Conservation (phyloP, 768 basidiomycete species). For the Phaeotremella skinneri region DNA sequence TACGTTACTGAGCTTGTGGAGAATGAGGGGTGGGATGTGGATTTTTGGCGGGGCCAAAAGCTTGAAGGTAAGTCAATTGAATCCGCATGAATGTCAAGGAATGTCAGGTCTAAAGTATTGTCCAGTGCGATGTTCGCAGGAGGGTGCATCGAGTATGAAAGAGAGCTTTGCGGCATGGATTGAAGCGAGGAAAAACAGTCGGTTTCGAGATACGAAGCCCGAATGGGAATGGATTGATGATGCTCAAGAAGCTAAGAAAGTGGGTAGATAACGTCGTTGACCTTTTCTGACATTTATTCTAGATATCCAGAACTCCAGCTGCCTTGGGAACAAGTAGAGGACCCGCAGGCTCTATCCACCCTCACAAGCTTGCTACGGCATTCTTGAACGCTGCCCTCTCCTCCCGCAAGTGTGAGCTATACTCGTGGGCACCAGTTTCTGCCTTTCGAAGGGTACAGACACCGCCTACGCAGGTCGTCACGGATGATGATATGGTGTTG, state of each 20-base stretch:
- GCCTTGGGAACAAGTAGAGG: conserved; percentile 20
- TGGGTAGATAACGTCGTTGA: conserved; percentile 42
- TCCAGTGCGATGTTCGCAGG: conserved; percentile 8
- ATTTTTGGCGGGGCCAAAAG: conserved; percentile 42
- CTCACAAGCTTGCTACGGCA: conserved; percentile 35
- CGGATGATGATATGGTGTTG: not conserved
- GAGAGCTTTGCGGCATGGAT: conserved; percentile 13
- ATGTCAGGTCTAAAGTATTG: not conserved
- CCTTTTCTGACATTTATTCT: not conserved
- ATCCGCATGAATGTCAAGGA: too few relatives aligned
- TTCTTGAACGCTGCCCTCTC: conserved; percentile 24
- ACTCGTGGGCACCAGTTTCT: conserved; percentile 30
- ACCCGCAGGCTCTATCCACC: conserved; percentile 31
- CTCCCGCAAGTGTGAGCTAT: conserved; percentile 10
- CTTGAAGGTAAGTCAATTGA: conserved; percentile 25
- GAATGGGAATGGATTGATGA: conserved; percentile 54
- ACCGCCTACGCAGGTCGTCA: not conserved
- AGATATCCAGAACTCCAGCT: conserved; percentile 17
- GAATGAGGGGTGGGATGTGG: conserved; percentile 28
- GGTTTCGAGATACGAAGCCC: conserved; percentile 10
- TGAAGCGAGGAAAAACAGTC: conserved; percentile 7
- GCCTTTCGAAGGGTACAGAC: not conserved
- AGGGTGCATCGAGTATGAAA: conserved; percentile 1
- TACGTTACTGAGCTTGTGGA: conserved; percentile 29
- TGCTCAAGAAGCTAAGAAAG: conserved; percentile 56